phyloP scores from a whole-genome alignment of 1,284 basidiomycete genomes.

The Rhodotorula sp. region DNA sequence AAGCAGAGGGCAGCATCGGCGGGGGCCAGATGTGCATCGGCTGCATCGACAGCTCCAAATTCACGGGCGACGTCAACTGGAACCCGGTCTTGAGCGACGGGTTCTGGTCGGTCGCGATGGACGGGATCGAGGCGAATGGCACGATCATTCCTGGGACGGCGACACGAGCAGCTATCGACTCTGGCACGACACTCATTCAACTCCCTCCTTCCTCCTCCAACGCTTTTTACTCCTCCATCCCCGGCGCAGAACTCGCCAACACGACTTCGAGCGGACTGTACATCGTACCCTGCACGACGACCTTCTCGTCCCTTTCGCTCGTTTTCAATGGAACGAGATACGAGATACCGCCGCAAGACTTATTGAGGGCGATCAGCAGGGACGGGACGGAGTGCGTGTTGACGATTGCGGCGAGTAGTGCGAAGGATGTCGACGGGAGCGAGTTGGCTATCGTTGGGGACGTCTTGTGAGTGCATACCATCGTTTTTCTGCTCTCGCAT shows the following conservation, averaged over 20 bases:
- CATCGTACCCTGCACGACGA: constrained; percentile 17
- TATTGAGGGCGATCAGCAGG: constrained; percentile 14
- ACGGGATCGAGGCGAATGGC: constrained; percentile 14
- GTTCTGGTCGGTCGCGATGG: constrained; percentile 17
- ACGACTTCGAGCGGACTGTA: constrained; percentile 1
- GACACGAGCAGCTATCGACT: constrained; percentile 8
- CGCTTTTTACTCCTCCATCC: constrained; percentile 17
- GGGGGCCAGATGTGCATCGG: constrained; percentile 39
- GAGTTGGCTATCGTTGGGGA: constrained; percentile 13
- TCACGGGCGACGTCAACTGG: constrained; percentile 25
- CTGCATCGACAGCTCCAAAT: constrained; percentile 35
- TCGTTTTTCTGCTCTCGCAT: too few relatives aligned
- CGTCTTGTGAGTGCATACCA: constrained; percentile 6
- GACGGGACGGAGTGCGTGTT: constrained; percentile 23
- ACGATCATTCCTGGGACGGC: not conserved
- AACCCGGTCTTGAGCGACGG: constrained; percentile 7
- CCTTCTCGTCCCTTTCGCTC: constrained; percentile 9
- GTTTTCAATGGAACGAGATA: constrained; percentile 10
- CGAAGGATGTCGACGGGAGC: constrained; percentile 6
- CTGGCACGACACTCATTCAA: constrained; percentile 23
- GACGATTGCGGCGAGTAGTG: constrained; percentile 10
- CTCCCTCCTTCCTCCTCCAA: constrained; percentile 13
- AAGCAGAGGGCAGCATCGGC: constrained; percentile 17
- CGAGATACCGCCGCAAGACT: constrained; percentile 21
- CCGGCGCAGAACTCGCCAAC: constrained; percentile 1